Evolutionary conservation across 148 eudicot genomes (phyloP), one percentile per base, ranked within the genome.

Genomic region (Selenicereus undatus): DNA sequence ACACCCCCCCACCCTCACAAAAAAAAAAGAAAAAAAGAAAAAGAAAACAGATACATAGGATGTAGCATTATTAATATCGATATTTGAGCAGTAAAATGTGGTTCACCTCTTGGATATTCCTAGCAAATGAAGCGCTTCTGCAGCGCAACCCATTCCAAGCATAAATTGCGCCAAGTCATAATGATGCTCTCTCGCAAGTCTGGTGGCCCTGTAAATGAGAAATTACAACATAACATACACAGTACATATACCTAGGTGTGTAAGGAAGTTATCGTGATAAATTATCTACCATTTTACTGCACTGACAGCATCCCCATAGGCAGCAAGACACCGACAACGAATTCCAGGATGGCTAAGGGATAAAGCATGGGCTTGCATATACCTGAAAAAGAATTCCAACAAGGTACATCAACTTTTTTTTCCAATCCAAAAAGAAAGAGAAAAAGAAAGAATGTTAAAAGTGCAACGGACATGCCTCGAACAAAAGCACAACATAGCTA

Each of bases 231-330:
- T 26, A 74, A 30, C 76, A 76, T 22, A 78, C n/a, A 68, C 13
- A 50, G 21, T 51, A 76, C 35, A 66, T 43, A 32, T 58, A 32
- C 26, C 35, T 26, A 54, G 56, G 13, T 12, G 22, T 45, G 64
- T 48, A 17, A 50, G 54, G 54, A 73, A 71, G 75, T n/a, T 24
- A 68, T n/a, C 27, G 20, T 56, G 70, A 39, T 60, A 50, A 79
- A 3, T 72, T 30, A 5, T 26, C 13, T 82, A 90, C 92, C 99
- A 96, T 91, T 96, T 96, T 72, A 96, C 95, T 43, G 99, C 98
- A 91, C 99, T 96, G 85, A 96, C 94, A 80, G 98, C 99, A 89
- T 96, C 99, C 21, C 99, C 99, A 84, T 96, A 93, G 75, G 99
- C 99, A 82, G 98, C 99, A 86, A 96, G 95, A 89, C 99, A 96